These are phyloP conservation scores for Penicillium fimorum DNA, from an alignment of 495 filamentous ascomycete species.

Conservation along the genomic window DNA sequence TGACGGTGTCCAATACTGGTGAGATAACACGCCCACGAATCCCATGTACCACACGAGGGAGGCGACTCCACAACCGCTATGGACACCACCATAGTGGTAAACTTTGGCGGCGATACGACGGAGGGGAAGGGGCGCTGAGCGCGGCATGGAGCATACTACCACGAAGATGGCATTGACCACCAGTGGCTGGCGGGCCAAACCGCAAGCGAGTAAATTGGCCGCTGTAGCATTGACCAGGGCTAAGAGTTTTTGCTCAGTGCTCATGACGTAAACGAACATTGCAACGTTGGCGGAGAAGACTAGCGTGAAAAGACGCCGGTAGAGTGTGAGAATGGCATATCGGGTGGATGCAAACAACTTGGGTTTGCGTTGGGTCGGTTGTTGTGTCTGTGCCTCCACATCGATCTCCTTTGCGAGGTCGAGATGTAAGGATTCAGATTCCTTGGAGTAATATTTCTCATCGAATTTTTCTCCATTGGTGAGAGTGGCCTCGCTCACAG, in stretches of 20 bases:
- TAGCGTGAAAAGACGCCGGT: slow-evolving; percentile 53
- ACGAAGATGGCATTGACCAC: slow-evolving; percentile 71
- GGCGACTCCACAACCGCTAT: slow-evolving; percentile 68
- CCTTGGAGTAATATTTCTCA: slow-evolving; percentile 30
- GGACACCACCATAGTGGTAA: slow-evolving; percentile 75
- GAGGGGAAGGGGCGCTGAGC: slow-evolving; percentile 59
- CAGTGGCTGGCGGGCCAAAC: slow-evolving; percentile 70
- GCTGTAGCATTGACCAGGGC: slow-evolving; percentile 50
- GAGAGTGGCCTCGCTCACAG: slow-evolving; percentile 26
- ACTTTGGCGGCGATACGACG: slow-evolving; percentile 68
- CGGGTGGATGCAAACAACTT: slow-evolving; percentile 32
- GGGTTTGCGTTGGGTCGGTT: slow-evolving; percentile 25
- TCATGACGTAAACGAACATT: slow-evolving; percentile 46
- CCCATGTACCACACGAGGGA: slow-evolving; percentile 69
- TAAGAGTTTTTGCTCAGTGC: slow-evolving; percentile 34
- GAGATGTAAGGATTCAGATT: slow-evolving; percentile 16
- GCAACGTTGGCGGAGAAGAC: slow-evolving; percentile 53
- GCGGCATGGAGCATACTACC: slow-evolving; percentile 57
- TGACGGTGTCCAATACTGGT: slow-evolving; percentile 37
- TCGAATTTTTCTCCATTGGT: slow-evolving; percentile 23
- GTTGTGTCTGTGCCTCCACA: slow-evolving; percentile 39
- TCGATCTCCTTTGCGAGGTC: slow-evolving; percentile 21
- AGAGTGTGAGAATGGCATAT: slow-evolving; percentile 43
- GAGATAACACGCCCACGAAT: slow-evolving; percentile 52
- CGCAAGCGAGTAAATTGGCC: slow-evolving; percentile 52